A percentile compares a stretch with the other conserved stretches of the same genome.
phyloP scores from a whole-genome alignment of 257 asterid genomes.

The Penstemon barbatus region DNA sequence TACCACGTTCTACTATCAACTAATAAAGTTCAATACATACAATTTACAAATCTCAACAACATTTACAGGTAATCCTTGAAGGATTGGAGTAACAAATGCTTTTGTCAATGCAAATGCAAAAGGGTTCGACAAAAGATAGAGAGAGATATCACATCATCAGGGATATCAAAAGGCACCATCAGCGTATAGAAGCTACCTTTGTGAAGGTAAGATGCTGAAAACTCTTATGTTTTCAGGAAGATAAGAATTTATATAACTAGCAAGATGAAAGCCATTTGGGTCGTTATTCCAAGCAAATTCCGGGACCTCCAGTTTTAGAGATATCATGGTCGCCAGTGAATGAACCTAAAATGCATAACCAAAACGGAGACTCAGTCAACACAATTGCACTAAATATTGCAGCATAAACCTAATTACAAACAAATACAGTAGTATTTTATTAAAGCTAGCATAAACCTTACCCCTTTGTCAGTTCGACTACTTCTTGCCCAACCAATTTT shows the following conservation, averaged over 20 bases:
- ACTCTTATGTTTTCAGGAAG: constrained; percentile 77
- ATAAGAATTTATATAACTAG: constrained; percentile 55
- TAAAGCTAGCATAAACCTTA: constrained; percentile 34
- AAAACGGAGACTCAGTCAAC: constrained; percentile 6
- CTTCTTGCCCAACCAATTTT: constrained; percentile 95
- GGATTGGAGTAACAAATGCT: neutral
- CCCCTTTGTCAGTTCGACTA: constrained; percentile 98
- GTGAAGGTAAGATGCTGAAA: constrained; percentile 92
- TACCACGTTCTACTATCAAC: neutral
- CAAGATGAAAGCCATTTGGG: constrained; percentile 78
- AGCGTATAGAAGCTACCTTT: constrained; percentile 45
- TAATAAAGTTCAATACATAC: neutral
- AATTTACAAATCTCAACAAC: neutral
- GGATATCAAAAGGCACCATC: neutral
- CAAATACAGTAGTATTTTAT: neutral
- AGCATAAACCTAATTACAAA: constrained; percentile 6
- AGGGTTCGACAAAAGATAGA: neutral
- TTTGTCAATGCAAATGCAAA: neutral
- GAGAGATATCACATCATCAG: neutral
- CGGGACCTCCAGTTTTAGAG: constrained; percentile 94
- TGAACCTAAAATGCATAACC: constrained; percentile 63
- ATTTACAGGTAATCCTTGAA: neutral
- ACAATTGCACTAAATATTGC: neutral
- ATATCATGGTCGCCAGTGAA: constrained; percentile 87
- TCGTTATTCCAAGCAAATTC: constrained; percentile 85